These are phyloP conservation scores for Coemansia sp. DNA, from an alignment of 192 early-diverging fungal species.

Conservation along the genomic window DNA sequence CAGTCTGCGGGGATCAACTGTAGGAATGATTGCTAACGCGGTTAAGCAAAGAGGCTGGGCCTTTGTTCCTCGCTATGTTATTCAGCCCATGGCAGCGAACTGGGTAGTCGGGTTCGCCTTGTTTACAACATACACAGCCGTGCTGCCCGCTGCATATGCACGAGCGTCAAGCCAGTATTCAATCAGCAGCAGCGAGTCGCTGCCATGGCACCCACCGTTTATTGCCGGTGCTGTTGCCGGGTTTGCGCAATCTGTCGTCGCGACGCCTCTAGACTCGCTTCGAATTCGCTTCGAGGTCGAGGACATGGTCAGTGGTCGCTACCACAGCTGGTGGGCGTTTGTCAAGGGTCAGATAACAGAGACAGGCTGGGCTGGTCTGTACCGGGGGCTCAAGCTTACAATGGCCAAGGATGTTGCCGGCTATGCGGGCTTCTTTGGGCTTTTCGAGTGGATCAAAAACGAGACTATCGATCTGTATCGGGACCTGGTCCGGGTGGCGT, in stretches of 20 bases:
- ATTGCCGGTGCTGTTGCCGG: slow-evolving; percentile 64
- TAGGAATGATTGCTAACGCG: slow-evolving; percentile 72
- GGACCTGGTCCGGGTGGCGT: slow-evolving; percentile 46
- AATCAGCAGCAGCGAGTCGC: slow-evolving; percentile 22
- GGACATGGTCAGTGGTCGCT: slow-evolving; percentile 69
- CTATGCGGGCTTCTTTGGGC: slow-evolving; percentile 74
- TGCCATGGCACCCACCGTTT: slow-evolving; percentile 49
- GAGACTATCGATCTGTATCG: slow-evolving; percentile 66
- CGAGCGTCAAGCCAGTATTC: slow-evolving; percentile 44
- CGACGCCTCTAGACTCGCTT: slow-evolving; percentile 72
- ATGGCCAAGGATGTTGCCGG: slow-evolving; percentile 65
- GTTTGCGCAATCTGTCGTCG: slow-evolving; percentile 70
- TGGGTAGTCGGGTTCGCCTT: slow-evolving; percentile 71
- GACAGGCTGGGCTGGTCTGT: slow-evolving; percentile 29
- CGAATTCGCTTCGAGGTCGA: slow-evolving; percentile 74
- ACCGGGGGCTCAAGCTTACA: slow-evolving; percentile 47
- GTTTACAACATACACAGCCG: slow-evolving; percentile 69
- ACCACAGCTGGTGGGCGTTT: slow-evolving; percentile 67
- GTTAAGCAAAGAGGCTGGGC: slow-evolving; percentile 67
- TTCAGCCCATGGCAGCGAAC: slow-evolving; percentile 75
- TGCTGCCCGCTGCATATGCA: slow-evolving; percentile 35
- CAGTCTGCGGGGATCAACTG: slow-evolving; percentile 64
- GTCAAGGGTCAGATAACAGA: slow-evolving; percentile 55
- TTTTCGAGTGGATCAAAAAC: slow-evolving; percentile 75
- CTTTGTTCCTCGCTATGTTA: slow-evolving; percentile 68